These are phyloP conservation scores for Boletus semigastroideus DNA, from an alignment of 1,284 basidiomycete species.

Conservation along the genomic window DNA sequence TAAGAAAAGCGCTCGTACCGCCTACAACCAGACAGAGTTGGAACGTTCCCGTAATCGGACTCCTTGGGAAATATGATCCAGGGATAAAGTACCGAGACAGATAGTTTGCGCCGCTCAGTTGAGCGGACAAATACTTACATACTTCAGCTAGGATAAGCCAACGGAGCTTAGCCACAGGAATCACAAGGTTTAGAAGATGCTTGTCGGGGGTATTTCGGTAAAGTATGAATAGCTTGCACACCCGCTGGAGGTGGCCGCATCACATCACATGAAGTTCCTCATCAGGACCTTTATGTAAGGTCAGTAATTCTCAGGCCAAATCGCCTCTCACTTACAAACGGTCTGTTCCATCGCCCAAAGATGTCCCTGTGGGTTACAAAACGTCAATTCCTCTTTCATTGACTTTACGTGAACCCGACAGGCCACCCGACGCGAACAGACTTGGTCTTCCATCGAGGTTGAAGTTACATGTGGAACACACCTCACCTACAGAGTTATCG, in stretches of 20 bases:
- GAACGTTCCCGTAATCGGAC: neutral
- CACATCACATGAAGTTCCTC: neutral
- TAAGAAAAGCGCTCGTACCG: neutral
- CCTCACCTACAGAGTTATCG: neutral
- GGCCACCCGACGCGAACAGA: conserved; percentile 5
- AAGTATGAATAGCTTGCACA: neutral
- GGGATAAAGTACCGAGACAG: neutral
- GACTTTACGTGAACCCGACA: neutral
- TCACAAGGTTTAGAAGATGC: neutral
- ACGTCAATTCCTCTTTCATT: neutral
- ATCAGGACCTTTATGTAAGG: neutral
- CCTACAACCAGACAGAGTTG: neutral
- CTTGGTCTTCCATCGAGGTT: conserved; percentile 3
- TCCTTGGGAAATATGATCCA: neutral
- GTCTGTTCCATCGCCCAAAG: neutral
- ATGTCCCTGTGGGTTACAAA: conserved; percentile 2
- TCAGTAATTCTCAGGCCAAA: neutral
- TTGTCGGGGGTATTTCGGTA: neutral
- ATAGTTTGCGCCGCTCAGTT: conserved; percentile 6
- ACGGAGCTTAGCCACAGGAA: neutral
- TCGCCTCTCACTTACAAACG: neutral
- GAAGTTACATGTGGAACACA: conserved; percentile 2
- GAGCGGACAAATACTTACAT: conserved; percentile 1
- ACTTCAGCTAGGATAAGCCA: neutral
- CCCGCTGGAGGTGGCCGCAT: neutral